Base-by-base conservation (phyloP, 257 asterid genomes). In the Nicotiana noctiflora region DNA sequence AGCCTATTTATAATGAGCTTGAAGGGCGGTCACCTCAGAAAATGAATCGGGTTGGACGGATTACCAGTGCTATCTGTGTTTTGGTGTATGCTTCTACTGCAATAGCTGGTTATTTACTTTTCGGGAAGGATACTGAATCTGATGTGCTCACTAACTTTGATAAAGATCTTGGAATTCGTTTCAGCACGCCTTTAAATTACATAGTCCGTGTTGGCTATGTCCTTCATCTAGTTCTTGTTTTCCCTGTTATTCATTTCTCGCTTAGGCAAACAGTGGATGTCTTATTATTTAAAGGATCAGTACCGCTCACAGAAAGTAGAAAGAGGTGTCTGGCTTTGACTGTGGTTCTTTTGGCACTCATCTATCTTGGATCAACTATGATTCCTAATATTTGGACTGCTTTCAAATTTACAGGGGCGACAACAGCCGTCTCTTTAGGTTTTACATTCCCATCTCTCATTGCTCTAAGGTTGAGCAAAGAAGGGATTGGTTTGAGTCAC, bases 1-100 rank as follows among this genome's bases (percentile, higher is more conserved):
- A 90, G 44, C 98, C 98, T 62, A 95, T 93, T 80, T 95, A 95
- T 75, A 95, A 95, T n/a, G 98, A 95, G 92, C 93, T 95, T n/a
- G 93, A 92, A 23, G 95, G 86, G 5, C 93, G 86, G 5, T 84
- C 97, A 0, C 97, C 98, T 11, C 87, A 60, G 17, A 95, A 95
- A 88, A 95, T 95, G 98, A 91, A 84, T 51, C 82, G 76, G 6
- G 92, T 95, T 1, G 98, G 98, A 17, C 91, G 98, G 88, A 82
- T 92, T 59, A 92, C 98, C 0, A 86, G 97, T 13, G 53, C 88
- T 14, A 88, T 95, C 66, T 95, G 98, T 51, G 89, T 93, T 13
- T 15, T 91, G 65, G 93, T 95, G 12, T 95, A 93, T 85, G 88
- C 90, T 76, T 89, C 97, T 1, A 94, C 98, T 11, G 93, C 98